Base-by-base conservation (phyloP, 805 yeast species). In the Yamadazyma endophytica region DNA sequence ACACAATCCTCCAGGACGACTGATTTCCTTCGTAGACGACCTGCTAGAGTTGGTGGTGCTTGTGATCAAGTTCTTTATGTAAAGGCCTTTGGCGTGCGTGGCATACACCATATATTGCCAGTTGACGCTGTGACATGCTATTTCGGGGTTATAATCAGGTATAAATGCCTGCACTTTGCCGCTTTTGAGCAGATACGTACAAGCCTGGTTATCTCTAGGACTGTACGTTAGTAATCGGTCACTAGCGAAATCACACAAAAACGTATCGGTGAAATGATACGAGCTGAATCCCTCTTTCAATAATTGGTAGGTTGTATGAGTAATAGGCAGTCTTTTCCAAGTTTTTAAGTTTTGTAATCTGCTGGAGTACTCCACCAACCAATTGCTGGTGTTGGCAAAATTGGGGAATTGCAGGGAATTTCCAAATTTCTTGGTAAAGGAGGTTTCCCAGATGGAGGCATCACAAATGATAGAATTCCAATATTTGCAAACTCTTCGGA, bases 401-500 rank as follows among this genome's bases (percentile, higher is more conserved):
- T 73, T 58, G 4, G 78, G 65, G 38, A 75, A 74, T 5, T 41
- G 36, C 2, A 32, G 46, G 20, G 44, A 56, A 5, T 61, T 55
- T 1, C 63, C 61, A 39, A 69, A 70, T 28, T 58, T 54, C 20
- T 51, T 40, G 19, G 49, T 48, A 42, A 74, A 74, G 5, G 74
- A 63, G 22, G 56, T 59, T 38, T 54, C 52, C 80, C 80, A 75
- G 16, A 73, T 64, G 8, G 56, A 50, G 33, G 63, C 60, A 43
- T 73, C 73, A 32, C 58, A 56, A 2, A 71, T 58, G 2, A 69
- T 61, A 24, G 39, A 39, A 37, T 64, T 54, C 81, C 81, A 75
- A 26, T 55, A 43, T 30, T 53, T 59, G 40, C 79, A 74, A 5
- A 75, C 81, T 13, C 58, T 39, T 6, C 73, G 56, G 6, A 67